These are phyloP conservation scores for Colletotrichum godetiae DNA, from an alignment of 2,329 filamentous ascomycete species.

Conservation along the genomic window DNA sequence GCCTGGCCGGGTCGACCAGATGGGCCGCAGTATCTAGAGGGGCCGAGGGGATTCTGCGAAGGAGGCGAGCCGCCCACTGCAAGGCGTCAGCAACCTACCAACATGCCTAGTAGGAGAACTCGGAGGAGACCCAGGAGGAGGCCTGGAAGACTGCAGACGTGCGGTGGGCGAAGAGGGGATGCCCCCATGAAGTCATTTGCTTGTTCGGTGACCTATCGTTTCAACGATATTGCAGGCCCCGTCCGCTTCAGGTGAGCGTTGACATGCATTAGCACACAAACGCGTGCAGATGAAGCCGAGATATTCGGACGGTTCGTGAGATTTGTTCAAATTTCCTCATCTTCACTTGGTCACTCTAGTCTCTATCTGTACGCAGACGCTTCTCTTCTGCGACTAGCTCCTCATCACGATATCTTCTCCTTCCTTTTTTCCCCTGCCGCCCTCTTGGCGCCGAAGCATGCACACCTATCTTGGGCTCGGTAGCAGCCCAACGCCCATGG, in stretches of 20 bases:
- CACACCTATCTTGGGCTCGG: background rate
- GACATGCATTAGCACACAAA: constrained; percentile 25
- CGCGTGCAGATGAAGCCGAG: constrained; percentile 30
- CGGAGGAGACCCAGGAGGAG: background rate
- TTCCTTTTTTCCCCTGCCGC: background rate
- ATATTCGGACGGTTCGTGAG: constrained; percentile 17
- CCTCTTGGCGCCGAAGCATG: constrained; percentile 14
- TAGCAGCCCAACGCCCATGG: background rate
- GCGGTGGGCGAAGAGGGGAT: background rate
- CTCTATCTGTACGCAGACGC: background rate
- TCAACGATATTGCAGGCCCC: constrained; percentile 37
- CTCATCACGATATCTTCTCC: background rate
- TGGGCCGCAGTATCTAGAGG: constrained; percentile 9
- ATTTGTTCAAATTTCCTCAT: background rate
- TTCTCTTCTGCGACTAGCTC: background rate
- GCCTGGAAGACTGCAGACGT: constrained; percentile 14
- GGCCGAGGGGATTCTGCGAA: constrained; percentile 11
- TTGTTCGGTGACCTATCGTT: constrained; percentile 30
- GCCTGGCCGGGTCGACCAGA: constrained; percentile 29
- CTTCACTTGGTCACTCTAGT: background rate
- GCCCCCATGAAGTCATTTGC: constrained; percentile 35
- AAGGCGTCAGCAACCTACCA: background rate
- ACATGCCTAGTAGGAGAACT: background rate
- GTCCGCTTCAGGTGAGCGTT: constrained; percentile 36
- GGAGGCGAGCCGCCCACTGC: background rate